Percentiles rank a stretch among this genome's conserved stretches.
Conservation (phyloP, 345 rosid species). For the Stellera chamaejasme region DNA sequence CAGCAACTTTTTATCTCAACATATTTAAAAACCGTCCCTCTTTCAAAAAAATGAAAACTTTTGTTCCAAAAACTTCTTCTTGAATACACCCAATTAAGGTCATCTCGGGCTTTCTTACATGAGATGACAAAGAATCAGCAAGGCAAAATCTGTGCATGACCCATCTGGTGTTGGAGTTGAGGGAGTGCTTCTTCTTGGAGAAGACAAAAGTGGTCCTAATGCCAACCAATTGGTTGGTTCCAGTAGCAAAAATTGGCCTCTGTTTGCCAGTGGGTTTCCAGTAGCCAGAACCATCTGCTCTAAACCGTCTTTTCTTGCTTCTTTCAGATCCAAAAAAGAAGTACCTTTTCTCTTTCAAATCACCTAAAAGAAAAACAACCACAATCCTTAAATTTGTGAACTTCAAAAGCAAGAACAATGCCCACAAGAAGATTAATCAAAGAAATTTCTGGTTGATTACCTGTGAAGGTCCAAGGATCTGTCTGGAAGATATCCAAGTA, state of each 20-base stretch:
- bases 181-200: conserved; percentile 22
- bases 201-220: conserved; percentile 45
- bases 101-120: no score
- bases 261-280: conserved; percentile 59
- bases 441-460: conserved; percentile 14
- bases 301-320: conserved; percentile 19
- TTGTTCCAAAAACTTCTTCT: no score
- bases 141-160: conserved; percentile 56
- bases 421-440: no score
- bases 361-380: conserved; percentile 30
- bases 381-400: neutral
- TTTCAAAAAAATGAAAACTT: no score
- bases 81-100: no score
- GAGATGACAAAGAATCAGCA: conserved; percentile 15
- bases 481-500: conserved; percentile 57
- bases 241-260: conserved; percentile 39
- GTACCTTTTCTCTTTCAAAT: conserved; percentile 59
- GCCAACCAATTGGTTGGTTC: conserved; percentile 34
- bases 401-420: neutral
- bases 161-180: conserved; percentile 38
- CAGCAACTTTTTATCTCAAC: neutral
- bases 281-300: conserved; percentile 49
- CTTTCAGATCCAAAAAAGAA: conserved; percentile 41
- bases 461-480: conserved; percentile 67
- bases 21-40: no score